These are phyloP conservation scores for Phytophthora sojae DNA, from an alignment of 352 stramenopile species.

Conservation along the genomic window DNA sequence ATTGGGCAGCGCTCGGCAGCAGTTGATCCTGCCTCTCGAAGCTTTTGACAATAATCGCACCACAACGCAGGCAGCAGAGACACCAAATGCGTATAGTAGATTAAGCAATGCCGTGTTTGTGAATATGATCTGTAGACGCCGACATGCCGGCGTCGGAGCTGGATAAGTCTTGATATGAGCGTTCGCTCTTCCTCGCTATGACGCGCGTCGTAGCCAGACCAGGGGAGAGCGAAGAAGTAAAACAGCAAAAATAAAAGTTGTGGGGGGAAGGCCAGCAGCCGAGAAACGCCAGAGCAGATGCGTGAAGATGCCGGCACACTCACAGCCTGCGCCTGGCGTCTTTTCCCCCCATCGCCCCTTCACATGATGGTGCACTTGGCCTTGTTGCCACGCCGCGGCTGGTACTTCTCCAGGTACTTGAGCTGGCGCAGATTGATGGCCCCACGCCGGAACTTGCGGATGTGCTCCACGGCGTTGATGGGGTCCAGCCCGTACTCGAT, in stretches of 20 bases:
- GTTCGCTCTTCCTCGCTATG: conserved; percentile 19
- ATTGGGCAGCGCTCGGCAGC: too few relatives aligned
- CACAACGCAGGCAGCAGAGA: not conserved
- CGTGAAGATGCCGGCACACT: conserved; percentile 2
- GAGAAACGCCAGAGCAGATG: conserved; percentile 11
- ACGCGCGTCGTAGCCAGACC: conserved; percentile 14
- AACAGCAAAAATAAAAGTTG: conserved; percentile 45
- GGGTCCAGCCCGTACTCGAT: conserved; percentile 97
- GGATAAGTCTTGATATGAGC: conserved; percentile 23
- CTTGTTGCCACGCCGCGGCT: conserved; percentile 76
- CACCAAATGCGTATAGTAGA: conserved; percentile 7
- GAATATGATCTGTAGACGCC: conserved; percentile 33
- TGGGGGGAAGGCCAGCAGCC: conserved; percentile 20
- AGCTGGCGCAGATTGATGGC: conserved; percentile 99
- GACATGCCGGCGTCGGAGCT: conserved; percentile 15
- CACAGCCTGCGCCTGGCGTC: conserved; percentile 3
- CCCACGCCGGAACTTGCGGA: conserved; percentile 93
- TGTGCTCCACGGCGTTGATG: conserved; percentile 97
- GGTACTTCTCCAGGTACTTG: conserved; percentile 97
- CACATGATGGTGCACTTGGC: conserved; percentile 89
- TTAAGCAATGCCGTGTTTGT: conserved; percentile 42
- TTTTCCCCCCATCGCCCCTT: conserved; percentile 29
- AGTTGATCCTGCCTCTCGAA: not conserved
- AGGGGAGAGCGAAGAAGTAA: conserved; percentile 31
- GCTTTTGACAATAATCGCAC: not conserved